Conservation (phyloP, 2,329 filamentous ascomycete genomes). For the Alternaria rosae region DNA sequence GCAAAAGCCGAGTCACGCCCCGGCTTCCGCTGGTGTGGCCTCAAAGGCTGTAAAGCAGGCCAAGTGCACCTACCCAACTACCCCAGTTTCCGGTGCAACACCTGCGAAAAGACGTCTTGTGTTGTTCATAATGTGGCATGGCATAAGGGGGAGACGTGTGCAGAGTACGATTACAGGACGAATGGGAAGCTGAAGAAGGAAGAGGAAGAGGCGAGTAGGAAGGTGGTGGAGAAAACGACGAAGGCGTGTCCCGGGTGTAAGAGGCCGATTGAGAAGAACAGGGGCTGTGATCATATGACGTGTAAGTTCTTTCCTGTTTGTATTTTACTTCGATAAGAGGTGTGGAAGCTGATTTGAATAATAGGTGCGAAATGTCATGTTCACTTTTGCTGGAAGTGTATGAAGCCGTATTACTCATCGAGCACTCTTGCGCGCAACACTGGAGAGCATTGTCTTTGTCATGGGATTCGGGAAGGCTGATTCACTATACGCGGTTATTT, state of each 20-base stretch:
- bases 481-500: neutral
- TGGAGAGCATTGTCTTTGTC: neutral
- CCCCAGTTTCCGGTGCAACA: slow-evolving; percentile 52
- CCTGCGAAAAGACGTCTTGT: slow-evolving; percentile 49
- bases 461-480: neutral
- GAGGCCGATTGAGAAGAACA: slow-evolving; percentile 50
- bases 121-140: slow-evolving; percentile 44
- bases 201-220: slow-evolving; percentile 39
- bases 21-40: slow-evolving; percentile 63
- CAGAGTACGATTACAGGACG: slow-evolving; percentile 47
- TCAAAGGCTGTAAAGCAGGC: slow-evolving; percentile 58
- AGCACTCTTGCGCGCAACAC: neutral
- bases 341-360: neutral
- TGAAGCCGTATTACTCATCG: slow-evolving; percentile 30
- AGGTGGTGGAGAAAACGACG: slow-evolving; percentile 39
- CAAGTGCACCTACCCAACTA: slow-evolving; percentile 58
- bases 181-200: slow-evolving; percentile 32
- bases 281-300: slow-evolving; percentile 54
- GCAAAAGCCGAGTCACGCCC: slow-evolving; percentile 54
- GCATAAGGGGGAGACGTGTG: slow-evolving; percentile 52
- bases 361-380: slow-evolving; percentile 46
- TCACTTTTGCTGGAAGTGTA: slow-evolving; percentile 53
- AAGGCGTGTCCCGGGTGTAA: slow-evolving; percentile 53
- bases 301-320: slow-evolving; percentile 33
- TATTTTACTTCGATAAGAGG: too few relatives aligned